Conservation (phyloP, 2,329 filamentous ascomycete genomes). For the Fusarium mexicanum region DNA sequence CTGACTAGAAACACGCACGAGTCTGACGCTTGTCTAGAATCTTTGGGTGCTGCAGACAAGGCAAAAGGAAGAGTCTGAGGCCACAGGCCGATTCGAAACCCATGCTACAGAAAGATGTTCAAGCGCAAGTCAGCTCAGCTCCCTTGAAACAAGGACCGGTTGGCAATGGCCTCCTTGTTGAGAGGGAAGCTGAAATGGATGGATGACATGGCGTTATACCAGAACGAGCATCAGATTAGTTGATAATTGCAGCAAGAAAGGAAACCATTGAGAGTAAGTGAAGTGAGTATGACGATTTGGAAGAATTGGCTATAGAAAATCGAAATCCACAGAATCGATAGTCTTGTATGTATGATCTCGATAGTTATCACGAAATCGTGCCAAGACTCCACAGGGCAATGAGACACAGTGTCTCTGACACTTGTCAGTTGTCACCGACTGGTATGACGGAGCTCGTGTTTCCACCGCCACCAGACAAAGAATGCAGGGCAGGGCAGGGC, state of each 20-base stretch:
- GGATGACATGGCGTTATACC: neutral
- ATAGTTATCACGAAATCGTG: neutral
- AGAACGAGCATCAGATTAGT: neutral
- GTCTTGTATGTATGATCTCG: constrained; percentile 5
- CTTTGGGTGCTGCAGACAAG: constrained; percentile 18
- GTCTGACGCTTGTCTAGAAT: constrained; percentile 2
- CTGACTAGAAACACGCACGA: neutral
- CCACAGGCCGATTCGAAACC: neutral
- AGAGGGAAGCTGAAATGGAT: neutral
- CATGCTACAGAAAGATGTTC: neutral
- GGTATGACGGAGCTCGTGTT: constrained; percentile 23
- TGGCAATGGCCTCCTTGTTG: neutral
- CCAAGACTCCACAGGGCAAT: constrained; percentile 16
- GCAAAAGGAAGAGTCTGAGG: neutral
- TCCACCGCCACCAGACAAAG: constrained; percentile 11
- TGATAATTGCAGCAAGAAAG: neutral
- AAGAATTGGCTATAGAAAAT: constrained; percentile 21
- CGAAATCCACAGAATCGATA: constrained; percentile 24
- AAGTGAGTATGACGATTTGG: neutral
- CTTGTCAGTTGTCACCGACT: constrained; percentile 2
- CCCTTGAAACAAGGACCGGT: neutral
- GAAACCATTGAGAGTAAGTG: neutral
- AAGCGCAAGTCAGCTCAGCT: neutral
- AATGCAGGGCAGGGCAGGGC: constrained; percentile 20
- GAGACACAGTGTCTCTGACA: constrained; percentile 23